Conservation (phyloP, 129 eudicot genomes). For the Pittosporum tobira region DNA sequence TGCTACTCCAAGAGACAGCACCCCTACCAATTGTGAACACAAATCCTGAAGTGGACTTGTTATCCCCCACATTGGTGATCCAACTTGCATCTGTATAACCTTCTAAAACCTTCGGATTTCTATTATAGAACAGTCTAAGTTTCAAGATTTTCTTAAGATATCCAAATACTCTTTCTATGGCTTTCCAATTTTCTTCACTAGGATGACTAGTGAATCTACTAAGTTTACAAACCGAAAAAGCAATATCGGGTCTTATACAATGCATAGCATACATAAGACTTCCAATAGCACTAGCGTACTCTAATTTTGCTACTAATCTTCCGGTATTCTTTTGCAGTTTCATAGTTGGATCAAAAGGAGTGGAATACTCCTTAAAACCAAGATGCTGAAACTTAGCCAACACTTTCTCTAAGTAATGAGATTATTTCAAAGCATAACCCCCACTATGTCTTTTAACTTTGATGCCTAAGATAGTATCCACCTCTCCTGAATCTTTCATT, state of each 20-base stretch:
- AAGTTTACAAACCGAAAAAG: neutral
- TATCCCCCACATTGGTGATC: neutral
- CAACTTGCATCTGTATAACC: slow-evolving; percentile 11
- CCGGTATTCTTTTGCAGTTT: neutral
- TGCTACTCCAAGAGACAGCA: neutral
- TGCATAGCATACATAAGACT: slow-evolving; percentile 15
- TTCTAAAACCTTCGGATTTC: neutral
- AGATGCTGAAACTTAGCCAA: too few species aligned
- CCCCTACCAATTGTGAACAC: slow-evolving; percentile 7
- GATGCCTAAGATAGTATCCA: too few species aligned
- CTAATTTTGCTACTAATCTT: neutral
- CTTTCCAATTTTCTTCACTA: slow-evolving; percentile 5
- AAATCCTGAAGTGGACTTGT: slow-evolving; percentile 2
- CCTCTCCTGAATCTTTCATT: too few species aligned
- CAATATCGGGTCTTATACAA: slow-evolving; percentile 9
- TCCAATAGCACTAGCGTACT: slow-evolving; percentile 13
- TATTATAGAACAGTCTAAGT: neutral
- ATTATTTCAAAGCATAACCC: too few species aligned
- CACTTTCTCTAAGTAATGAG: too few species aligned
- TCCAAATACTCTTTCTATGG: neutral
- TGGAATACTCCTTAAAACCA: too few species aligned
- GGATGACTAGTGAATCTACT: neutral
- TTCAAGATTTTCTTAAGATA: neutral
- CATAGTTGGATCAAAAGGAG: too few species aligned
- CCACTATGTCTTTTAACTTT: too few species aligned